Base-by-base conservation (phyloP, 108 stramenopile species). In the Seminavis robusta region DNA sequence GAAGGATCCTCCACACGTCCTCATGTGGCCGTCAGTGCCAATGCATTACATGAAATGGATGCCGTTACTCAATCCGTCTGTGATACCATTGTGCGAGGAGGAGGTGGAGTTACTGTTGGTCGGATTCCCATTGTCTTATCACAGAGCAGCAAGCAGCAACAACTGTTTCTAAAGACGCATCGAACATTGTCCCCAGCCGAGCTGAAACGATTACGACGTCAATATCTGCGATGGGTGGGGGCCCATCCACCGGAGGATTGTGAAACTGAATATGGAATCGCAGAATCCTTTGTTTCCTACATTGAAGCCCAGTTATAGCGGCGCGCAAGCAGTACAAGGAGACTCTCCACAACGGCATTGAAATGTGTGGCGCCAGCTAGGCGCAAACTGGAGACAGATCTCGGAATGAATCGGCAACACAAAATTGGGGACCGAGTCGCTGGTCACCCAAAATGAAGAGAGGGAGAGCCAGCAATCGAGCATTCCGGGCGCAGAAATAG, bases 1-100 rank as follows among this genome's bases (percentile, higher is more conserved):
- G 73, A 84, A 44, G 85, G 91, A 1, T 57, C 76, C 51, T 86
- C 87, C 0, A 92, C 91, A 15, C 58, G 50, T 13, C 74, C 76
- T 48, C 61, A 79, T 46, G 51, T 63, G 7, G 59, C 61, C 9
- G 51, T 44, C 3, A 31, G 71, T 65, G 60, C 68, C 11, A 70
- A 73, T 48, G 56, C 59, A 0, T 52, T 76, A 39, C 55, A 71
- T 31, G 45, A 67, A 17, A 43, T 75, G 26, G 87, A 88, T 62
- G 40, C 52, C n/a, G 54, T 76, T 17, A 77, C 83, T 16, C 75
- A 76, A 27, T 61, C 53, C 15, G 40, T 88, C 8, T 67, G 73
- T 39, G 57, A 60, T 29, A 69, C 81, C 37, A 73, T 84, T 45
- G 26, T 32, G 74, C 70, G 1, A 82, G 79, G 60, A 61, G 60